phyloP scores from a whole-genome alignment of 495 filamentous ascomycete genomes.

The Hypomontagnella submonticulosa region DNA sequence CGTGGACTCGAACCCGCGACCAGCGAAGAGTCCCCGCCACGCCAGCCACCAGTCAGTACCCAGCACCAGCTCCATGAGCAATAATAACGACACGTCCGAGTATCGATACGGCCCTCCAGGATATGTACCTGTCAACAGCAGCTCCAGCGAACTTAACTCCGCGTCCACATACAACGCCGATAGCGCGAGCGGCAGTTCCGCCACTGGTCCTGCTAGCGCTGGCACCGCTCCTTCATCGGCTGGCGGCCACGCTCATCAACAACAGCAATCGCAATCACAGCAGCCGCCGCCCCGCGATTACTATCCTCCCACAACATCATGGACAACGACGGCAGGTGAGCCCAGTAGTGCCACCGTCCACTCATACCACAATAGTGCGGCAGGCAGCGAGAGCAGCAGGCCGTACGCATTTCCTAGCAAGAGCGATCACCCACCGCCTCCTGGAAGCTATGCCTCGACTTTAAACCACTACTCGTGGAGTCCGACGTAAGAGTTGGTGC shows the following conservation, averaged over 20 bases:
- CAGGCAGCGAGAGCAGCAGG: slow-evolving; percentile 50
- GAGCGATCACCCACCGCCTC: slow-evolving; percentile 45
- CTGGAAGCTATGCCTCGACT: slow-evolving; percentile 45
- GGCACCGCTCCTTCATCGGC: slow-evolving; percentile 36
- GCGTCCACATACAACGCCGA: slow-evolving; percentile 49
- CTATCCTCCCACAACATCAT: slow-evolving; percentile 57
- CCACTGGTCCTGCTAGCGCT: slow-evolving; percentile 20
- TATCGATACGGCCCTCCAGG: slow-evolving; percentile 60
- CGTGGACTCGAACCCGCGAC: slow-evolving; percentile 64
- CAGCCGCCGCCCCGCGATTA: slow-evolving; percentile 57
- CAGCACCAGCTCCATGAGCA: slow-evolving; percentile 54
- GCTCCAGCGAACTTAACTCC: slow-evolving; percentile 49
- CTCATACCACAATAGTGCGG: slow-evolving; percentile 44
- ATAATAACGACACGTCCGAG: slow-evolving; percentile 57
- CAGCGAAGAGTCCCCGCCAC: slow-evolving; percentile 64
- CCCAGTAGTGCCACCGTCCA: slow-evolving; percentile 48
- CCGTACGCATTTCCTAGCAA: slow-evolving; percentile 56
- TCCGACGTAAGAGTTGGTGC: slow-evolving; percentile 36
- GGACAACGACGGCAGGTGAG: slow-evolving; percentile 58
- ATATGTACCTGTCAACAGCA: slow-evolving; percentile 40
- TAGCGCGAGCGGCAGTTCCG: slow-evolving; percentile 30
- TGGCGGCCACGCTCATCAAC: slow-evolving; percentile 34
- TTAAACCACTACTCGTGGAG: slow-evolving; percentile 53
- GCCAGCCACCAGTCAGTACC: slow-evolving; percentile 59
- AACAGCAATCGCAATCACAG: slow-evolving; percentile 36